Evolutionary conservation across 1,284 basidiomycete species (phyloP), one percentile per base, ranked within the genome.

Genomic region (Coniferiporia weirii): DNA sequence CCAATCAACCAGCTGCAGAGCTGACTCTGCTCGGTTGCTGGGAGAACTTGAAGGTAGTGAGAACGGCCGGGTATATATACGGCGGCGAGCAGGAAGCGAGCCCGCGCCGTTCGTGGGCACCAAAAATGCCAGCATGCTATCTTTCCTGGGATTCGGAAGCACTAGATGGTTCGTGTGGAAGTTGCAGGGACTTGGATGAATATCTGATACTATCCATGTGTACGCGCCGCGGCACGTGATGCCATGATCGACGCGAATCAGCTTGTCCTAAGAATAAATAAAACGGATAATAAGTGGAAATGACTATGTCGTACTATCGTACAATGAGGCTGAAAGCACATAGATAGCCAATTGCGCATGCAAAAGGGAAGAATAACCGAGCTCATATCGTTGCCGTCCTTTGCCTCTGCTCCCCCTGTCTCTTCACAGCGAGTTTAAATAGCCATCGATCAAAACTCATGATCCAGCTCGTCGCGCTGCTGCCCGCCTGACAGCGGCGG

Each of bases 401-500:
- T 27, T 27, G 27, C 27, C 27, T 27, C 5, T 27, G 27, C 5
- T 27, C 27, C 27, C 27, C 27, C 27, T 27, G 27, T 5, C 27
- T 27, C 27, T 5, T 5, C 27, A 27, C 27, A 27, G 5, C 5
- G 27, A 5, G 27, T 27, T 27, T 27, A 2, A 5, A 27, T 27
- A 27, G 27, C 44, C 20, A 36, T 54, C 15, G 22, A 51, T 71
- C 62, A 79, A 59, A 83, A 78, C 62, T 83, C 72, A 64, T 83
- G 81, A 44, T 69, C 72, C 61, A 83, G 76, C 59, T 78, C 72
- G 12, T 72, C 71, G 15, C 72, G 72, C 32, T 67, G 71, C n/a
- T 69, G 67, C 50, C 65, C 56, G 46, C 60, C 64, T 17, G 66
- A 57, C 40, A 53, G 43, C 53, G 63, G 56, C 50, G 63, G 63